phyloP scores from a whole-genome alignment of 805 yeast genomes.

The Yarrowia alimentaria region DNA sequence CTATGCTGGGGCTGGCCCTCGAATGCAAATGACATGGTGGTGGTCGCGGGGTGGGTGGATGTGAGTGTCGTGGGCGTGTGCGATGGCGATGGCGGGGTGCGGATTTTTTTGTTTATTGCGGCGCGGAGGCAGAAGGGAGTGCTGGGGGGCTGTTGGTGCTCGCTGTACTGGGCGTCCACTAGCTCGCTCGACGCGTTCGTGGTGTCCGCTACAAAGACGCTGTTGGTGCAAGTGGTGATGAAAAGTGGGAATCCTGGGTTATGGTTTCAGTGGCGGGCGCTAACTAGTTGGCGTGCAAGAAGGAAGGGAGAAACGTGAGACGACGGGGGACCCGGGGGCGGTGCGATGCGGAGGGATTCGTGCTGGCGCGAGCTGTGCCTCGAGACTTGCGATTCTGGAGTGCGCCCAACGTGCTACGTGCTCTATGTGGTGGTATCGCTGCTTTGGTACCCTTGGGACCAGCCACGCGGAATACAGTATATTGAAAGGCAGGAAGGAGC shows the following conservation, averaged over 20 bases:
- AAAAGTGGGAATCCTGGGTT: slow-evolving; percentile 23
- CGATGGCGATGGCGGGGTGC: not conserved
- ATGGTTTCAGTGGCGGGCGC: slow-evolving; percentile 24
- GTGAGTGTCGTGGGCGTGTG: not conserved
- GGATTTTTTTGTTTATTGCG: not conserved
- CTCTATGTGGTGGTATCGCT: too few relatives aligned
- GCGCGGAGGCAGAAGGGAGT: too few relatives aligned
- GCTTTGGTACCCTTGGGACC: slow-evolving; percentile 1
- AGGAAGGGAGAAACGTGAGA: not conserved
- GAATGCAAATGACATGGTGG: slow-evolving; percentile 24
- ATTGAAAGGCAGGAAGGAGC: too few relatives aligned
- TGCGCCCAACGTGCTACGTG: too few relatives aligned
- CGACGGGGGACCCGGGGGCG: too few relatives aligned
- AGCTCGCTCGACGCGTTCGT: slow-evolving; percentile 24
- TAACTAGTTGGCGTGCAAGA: not conserved
- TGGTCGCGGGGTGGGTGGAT: not conserved
- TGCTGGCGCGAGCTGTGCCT: too few relatives aligned
- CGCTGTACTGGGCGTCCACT: not conserved
- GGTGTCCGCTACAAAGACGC: not conserved
- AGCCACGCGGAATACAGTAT: slow-evolving; percentile 7
- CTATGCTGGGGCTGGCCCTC: slow-evolving; percentile 24
- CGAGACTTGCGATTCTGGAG: too few relatives aligned
- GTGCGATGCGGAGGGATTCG: too few relatives aligned
- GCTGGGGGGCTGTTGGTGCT: too few relatives aligned
- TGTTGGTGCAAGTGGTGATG: slow-evolving; percentile 24